phyloP scores from a whole-genome alignment of 2,329 filamentous ascomycete genomes.

The Rutstroemia sp. region DNA sequence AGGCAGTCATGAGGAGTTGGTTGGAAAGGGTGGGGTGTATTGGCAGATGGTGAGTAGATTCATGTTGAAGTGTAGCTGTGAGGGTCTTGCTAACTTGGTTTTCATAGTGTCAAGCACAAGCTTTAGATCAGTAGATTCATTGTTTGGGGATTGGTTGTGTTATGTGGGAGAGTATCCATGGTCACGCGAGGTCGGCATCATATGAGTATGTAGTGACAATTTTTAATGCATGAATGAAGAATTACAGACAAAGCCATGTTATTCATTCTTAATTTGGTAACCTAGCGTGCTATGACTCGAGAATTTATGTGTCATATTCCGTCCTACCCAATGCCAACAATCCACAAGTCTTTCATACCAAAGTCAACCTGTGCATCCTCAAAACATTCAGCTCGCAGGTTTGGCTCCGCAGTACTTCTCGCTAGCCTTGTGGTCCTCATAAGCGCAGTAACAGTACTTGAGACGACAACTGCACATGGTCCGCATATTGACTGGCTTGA shows the following conservation, averaged over 20 bases:
- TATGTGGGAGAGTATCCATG: too few species aligned
- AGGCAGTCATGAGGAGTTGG: slow-evolving; percentile 20
- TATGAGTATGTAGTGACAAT: too few species aligned
- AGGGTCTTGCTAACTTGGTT: background rate
- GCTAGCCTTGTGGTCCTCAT: slow-evolving; percentile 3
- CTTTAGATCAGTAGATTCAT: slow-evolving; percentile 2
- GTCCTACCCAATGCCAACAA: too few species aligned
- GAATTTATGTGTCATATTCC: too few species aligned
- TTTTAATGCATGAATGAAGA: too few species aligned
- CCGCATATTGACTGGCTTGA: background rate
- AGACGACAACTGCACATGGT: background rate
- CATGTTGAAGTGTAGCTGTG: background rate
- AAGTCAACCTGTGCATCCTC: too few species aligned
- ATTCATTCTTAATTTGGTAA: too few species aligned
- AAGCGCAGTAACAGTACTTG: background rate
- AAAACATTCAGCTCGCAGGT: too few species aligned
- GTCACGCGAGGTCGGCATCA: too few species aligned
- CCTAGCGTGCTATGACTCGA: too few species aligned
- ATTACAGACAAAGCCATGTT: too few species aligned
- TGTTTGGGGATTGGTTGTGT: background rate
- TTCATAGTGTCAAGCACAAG: slow-evolving; percentile 16
- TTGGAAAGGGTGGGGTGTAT: slow-evolving; percentile 23
- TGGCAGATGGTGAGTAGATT: slow-evolving; percentile 23
- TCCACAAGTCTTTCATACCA: too few species aligned
- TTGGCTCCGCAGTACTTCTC: background rate